Evolutionary conservation across 2,329 filamentous ascomycete species (phyloP).

Genomic region (Coniochaeta sp.): DNA sequence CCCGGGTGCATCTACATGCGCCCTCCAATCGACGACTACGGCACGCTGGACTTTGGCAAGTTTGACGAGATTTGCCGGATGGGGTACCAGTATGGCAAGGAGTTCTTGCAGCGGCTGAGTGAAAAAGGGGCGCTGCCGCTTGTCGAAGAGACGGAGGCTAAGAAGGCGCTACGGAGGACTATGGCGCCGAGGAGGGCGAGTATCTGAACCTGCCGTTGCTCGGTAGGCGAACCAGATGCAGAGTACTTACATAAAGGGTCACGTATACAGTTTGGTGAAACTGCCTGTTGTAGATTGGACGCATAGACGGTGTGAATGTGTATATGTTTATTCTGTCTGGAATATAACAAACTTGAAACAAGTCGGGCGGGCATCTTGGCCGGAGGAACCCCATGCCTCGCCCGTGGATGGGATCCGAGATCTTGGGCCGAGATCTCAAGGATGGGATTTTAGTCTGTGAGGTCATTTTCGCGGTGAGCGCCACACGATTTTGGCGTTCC

Average conservation of each 20-base stretch:
- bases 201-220: constrained; percentile 40
- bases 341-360: neutral
- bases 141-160: constrained; percentile 66
- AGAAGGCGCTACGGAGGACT: constrained; percentile 67
- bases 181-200: constrained; percentile 75
- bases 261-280: too few relatives aligned
- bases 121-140: constrained; percentile 69
- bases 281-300: too few relatives aligned
- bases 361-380: neutral
- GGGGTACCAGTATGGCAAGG: constrained; percentile 78
- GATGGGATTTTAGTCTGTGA: neutral
- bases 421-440: too few relatives aligned
- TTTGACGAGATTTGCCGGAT: constrained; percentile 95
- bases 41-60: constrained; percentile 91
- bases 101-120: constrained; percentile 69
- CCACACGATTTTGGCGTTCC: neutral
- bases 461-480: neutral
- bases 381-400: neutral
- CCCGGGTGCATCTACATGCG: constrained; percentile 94
- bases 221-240: neutral
- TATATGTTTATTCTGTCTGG: neutral
- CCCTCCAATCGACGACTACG: constrained; percentile 87
- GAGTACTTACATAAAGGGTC: neutral
- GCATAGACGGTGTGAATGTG: neutral
- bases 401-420: neutral